Percentiles rank a stretch among this genome's conserved stretches.
Evolutionary conservation across 495 filamentous ascomycete genomes (phyloP).

Genomic region (Coniosporium apollinis): DNA sequence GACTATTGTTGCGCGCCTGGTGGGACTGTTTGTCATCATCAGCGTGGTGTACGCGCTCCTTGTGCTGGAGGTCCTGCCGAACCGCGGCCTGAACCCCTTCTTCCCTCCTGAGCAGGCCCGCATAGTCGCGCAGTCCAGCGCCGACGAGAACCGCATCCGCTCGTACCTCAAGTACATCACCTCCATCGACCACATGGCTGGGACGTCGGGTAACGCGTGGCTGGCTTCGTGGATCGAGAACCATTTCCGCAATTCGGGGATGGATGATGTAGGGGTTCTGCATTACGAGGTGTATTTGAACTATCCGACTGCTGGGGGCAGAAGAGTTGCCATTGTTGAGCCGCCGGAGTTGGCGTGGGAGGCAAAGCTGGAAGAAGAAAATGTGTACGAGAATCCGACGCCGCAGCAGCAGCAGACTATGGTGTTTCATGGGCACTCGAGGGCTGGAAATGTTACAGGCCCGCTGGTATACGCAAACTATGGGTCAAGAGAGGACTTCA

Average conservation of each 20-base stretch:
- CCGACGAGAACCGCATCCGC: conserved; percentile 49
- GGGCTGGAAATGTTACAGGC: conserved; percentile 74
- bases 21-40: conserved; percentile 58
- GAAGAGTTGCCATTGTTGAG: conserved; percentile 67
- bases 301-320: conserved; percentile 61
- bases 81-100: conserved; percentile 21
- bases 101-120: conserved; percentile 55
- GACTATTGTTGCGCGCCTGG: conserved; percentile 38
- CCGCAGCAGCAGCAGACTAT: conserved; percentile 41
- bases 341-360: conserved; percentile 55
- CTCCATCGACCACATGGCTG: conserved; percentile 69
- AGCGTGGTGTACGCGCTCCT: conserved; percentile 68
- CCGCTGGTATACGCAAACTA: conserved; percentile 92
- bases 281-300: conserved; percentile 67
- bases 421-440: conserved; percentile 80
- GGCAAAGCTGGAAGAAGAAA: conserved; percentile 68
- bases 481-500: conserved; percentile 70
- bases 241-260: conserved; percentile 45
- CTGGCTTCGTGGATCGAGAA: conserved; percentile 68
- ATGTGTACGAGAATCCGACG: conserved; percentile 29
- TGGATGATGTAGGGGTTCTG: conserved; percentile 59
- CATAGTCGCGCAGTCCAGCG: conserved; percentile 48
- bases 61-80: conserved; percentile 58
- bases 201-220: conserved; percentile 73
- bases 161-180: conserved; percentile 58